Base-by-base conservation (phyloP, 2,329 filamentous ascomycete genomes). In the Calonectria ilicicola region DNA sequence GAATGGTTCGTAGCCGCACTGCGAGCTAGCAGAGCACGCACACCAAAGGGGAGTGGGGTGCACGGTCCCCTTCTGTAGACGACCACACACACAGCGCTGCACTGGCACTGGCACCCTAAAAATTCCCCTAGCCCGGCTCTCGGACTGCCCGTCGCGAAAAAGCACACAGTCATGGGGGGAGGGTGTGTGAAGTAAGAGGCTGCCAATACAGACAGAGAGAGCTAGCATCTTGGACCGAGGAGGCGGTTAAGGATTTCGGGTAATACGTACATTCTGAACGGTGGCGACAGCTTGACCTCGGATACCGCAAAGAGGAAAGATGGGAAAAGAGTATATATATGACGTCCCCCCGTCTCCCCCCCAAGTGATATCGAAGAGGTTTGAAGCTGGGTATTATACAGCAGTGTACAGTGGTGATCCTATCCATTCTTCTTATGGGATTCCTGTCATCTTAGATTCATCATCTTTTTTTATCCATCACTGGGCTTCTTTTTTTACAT, bases 1-100 rank as follows among this genome's bases (percentile, higher is more conserved):
- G 12, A 9, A 40, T 62, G 40, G 73, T 73, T 77, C 69, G 72
- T 67, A 73, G 65, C 70, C 67, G 73, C 72, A 71, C 69, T 64
- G 56, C 2, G 44, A 23, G 46, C 7, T n/a, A 47, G 32, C 32
- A 35, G n/a, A n/a, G n/a, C n/a, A n/a, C n/a, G n/a, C n/a, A n/a
- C 29, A 9, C 29, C 35, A 35, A 26, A 47, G 44, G 29, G 44
- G 27, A 32, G 64, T 38, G 15, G n/a, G 56, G 29, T 14, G 56
- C 14, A 29, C n/a, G n/a, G 15, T 9, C 8, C 3, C 12, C 2
- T 32, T 2, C 27, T 26, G 60, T 27, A 38, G 27, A 38, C 19
- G 26, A 35, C 42, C 19, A 38, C 8, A 10, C 17, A 29, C 32
- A 58, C 19, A 19, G 53, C 53, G 14, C 23, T 51, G 29, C 32